Percentiles rank a stretch among this genome's conserved stretches.
These are phyloP conservation scores for Claviceps pusilla DNA, from an alignment of 2,329 filamentous ascomycete species.

Conservation along the genomic window DNA sequence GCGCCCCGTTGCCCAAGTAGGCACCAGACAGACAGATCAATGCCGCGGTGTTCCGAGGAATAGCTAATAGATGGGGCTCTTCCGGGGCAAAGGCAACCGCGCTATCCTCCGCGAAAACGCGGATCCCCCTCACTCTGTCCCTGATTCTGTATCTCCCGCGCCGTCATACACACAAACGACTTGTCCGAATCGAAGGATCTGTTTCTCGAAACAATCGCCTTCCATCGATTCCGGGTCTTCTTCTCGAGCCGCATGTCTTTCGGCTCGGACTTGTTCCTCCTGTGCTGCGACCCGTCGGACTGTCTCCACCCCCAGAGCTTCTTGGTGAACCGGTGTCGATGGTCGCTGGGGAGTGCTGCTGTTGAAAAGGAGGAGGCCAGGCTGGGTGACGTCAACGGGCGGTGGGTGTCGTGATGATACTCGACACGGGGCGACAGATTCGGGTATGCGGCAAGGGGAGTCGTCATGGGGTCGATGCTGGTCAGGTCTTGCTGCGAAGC, in stretches of 20 bases:
- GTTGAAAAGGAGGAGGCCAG: background rate
- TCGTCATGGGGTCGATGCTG: background rate
- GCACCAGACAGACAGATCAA: background rate
- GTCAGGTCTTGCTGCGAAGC: background rate
- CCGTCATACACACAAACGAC: conserved; percentile 9
- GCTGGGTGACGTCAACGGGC: background rate
- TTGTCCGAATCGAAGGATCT: conserved; percentile 6
- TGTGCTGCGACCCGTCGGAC: background rate
- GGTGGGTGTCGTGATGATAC: background rate
- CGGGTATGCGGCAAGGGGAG: too few relatives aligned
- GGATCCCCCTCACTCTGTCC: background rate
- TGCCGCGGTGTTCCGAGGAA: background rate
- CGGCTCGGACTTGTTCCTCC: background rate
- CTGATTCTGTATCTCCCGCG: background rate
- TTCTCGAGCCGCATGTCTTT: background rate
- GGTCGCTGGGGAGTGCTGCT: background rate
- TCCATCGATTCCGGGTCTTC: background rate
- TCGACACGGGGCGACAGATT: background rate
- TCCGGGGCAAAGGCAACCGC: background rate
- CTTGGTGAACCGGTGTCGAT: background rate
- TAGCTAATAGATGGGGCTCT: background rate
- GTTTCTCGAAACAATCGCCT: background rate
- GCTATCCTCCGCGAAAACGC: background rate
- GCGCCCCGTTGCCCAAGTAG: background rate
- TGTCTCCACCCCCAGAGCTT: background rate